Percentiles rank a stretch among this genome's conserved stretches.
phyloP scores from a whole-genome alignment of 2,329 filamentous ascomycete genomes.

The Calonectria leucothoes region DNA sequence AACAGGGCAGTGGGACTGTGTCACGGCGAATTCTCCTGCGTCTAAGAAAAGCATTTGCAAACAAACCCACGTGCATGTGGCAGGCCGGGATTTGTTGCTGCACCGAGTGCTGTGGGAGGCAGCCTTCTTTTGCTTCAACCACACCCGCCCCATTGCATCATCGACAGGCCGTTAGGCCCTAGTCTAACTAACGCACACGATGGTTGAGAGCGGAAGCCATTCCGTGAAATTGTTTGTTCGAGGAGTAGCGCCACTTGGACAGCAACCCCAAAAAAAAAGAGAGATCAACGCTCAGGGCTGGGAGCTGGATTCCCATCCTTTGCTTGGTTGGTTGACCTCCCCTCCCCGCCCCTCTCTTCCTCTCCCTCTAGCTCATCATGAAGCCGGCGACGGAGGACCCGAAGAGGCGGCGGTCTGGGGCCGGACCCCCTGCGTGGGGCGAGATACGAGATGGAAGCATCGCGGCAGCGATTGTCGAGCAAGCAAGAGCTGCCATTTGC shows the following conservation, averaged over 20 bases:
- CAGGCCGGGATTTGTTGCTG: background rate
- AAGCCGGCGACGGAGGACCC: background rate
- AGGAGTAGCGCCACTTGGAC: background rate
- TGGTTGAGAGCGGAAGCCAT: constrained; percentile 1
- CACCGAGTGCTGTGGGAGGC: background rate
- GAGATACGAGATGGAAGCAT: background rate
- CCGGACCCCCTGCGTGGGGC: background rate
- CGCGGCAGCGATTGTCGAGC: background rate
- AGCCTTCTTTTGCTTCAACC: background rate
- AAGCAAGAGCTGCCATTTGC: background rate
- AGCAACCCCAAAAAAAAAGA: background rate
- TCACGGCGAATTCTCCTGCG: background rate
- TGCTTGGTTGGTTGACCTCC: background rate
- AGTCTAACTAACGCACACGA: too few relatives aligned
- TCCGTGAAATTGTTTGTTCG: background rate
- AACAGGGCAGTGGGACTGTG: background rate
- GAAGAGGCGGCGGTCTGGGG: background rate
- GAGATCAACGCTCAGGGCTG: background rate
- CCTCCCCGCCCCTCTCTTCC: background rate
- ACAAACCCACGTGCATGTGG: background rate
- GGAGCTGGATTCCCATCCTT: background rate
- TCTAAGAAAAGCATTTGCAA: background rate
- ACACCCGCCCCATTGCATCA: background rate
- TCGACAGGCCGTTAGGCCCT: background rate
- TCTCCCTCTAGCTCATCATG: background rate